Conservation (phyloP, 257 asterid genomes). For the Solanum bulbocastanum region DNA sequence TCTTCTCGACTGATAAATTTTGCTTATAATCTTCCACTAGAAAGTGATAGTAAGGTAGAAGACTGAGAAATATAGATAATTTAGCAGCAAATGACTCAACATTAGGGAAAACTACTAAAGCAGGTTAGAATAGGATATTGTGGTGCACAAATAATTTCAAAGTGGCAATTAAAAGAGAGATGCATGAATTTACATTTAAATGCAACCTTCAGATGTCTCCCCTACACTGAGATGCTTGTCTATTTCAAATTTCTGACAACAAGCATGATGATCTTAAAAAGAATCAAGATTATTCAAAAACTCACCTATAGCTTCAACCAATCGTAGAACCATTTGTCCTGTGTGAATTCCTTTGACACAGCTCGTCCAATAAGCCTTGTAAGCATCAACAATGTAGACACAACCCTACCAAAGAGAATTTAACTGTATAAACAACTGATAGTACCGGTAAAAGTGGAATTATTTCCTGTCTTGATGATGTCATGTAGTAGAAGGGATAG, state of each 20-base stretch:
- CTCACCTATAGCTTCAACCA: conserved; percentile 97
- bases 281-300: background rate
- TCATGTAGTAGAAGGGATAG: background rate
- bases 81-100: background rate
- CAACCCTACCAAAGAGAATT: conserved; percentile 52
- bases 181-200: background rate
- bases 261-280: background rate
- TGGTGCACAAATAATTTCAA: background rate
- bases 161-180: background rate
- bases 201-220: background rate
- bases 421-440: background rate
- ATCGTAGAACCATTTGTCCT: conserved; percentile 79
- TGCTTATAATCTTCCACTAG: background rate
- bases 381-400: conserved; percentile 80
- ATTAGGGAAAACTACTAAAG: background rate
- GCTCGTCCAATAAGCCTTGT: conserved; percentile 81
- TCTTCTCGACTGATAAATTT: background rate
- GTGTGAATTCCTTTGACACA: conserved; percentile 81
- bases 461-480: background rate
- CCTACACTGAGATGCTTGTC: background rate
- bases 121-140: background rate
- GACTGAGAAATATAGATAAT: background rate
- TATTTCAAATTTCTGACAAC: background rate
- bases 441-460: background rate
- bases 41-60: background rate